Evolutionary conservation across 2,329 filamentous ascomycete species (phyloP), one percentile per base, ranked within the genome.

Genomic region (Paecilomyces variotii): DNA sequence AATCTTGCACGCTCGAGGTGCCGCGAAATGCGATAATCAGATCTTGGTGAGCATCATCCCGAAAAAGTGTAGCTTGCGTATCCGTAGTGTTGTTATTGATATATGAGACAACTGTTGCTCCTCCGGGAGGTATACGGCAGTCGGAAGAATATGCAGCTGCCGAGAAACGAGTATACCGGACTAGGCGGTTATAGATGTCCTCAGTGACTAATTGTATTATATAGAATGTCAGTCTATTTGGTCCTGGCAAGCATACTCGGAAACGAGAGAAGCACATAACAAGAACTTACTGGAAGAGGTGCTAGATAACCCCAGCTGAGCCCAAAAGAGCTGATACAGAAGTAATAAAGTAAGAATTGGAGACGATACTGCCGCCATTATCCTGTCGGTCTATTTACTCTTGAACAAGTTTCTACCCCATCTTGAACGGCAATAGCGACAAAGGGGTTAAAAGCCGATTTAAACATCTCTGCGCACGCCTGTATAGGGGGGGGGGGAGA

Each of bases 251-350:
- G 19, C 19, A 19, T 19, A 19, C 19, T 19, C 19, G 19, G 19
- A 19, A 19, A 19, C 19, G 19, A 19, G 19, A 19, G 19, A 19
- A 19, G 19, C 19, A 19, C 19, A 19, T 19, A 19, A 19, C 19
- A 19, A 54, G 39, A 67, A 67, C 0, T 27, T 35, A 9, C 58
- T 32, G 6, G 53, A 12, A 7, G 55, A 11, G 3, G 19, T 19
- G 19, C 19, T 19, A 19, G 19, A 19, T 19, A 19, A 19, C 19
- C 19, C 19, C 19, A 19, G 19, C 19, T 19, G 19, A 19, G 19
- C 19, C 19, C 19, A 19, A 19, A 19, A 19, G 19, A 19, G 19
- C 19, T 19, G 19, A 19, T 19, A 19, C 19, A 19, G 19, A 19
- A 19, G 19, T 19, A 19, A 19, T 19, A 19, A 19, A 19, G 19